Base-by-base conservation (phyloP, 768 basidiomycete species). In the Tephrocybe rancida region DNA sequence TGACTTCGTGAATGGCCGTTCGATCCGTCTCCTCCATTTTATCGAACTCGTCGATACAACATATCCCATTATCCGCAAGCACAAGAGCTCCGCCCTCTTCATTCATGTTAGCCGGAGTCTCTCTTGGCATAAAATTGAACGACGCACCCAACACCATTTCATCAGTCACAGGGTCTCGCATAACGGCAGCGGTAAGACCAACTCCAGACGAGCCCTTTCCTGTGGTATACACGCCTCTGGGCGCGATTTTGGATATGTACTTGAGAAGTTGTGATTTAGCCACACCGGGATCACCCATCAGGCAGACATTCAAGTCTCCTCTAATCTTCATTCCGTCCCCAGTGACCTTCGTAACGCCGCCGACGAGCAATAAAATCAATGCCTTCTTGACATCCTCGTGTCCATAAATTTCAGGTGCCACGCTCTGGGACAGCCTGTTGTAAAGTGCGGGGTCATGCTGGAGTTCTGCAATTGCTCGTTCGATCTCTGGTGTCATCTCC, bases 281-380 rank as follows among this genome's bases (percentile, higher is more conserved):
- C 47, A 98, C 96, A 85, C 97, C 97, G 48, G 97, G 97, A 70
- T 99, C 97, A 61, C 97, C 97, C 97, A 99, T 99, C 38, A 99
- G 72, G 71, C 97, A 99, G 16, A 99, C 77, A 63, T 99, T 99
- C 73, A 99, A 78, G 70, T 98, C 97, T 25, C 97, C 97, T 66
- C 97, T 85, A 66, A 99, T 98, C 72, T 92, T 98, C 93, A 99
- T 94, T 13, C 97, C 97, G 65, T 99, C 97, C 5, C 92, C 91
- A 69, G 95, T 93, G 32, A 83, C 78, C 73, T 99, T 99, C 41
- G 93, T 97, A 1, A 95, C 95, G 34, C 97, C 97, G 10, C 97
- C 97, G 25, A 99, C 93, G 13, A 99, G 82, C 1, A 99, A 77
- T 5, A 99, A 73, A 10, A 99, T 73, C 26, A 99, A 75, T 0